A percentile compares a stretch with the other conserved stretches of the same genome.
Evolutionary conservation across 148 eudicot species (phyloP).

Genomic region (Polygonum maritimum): DNA sequence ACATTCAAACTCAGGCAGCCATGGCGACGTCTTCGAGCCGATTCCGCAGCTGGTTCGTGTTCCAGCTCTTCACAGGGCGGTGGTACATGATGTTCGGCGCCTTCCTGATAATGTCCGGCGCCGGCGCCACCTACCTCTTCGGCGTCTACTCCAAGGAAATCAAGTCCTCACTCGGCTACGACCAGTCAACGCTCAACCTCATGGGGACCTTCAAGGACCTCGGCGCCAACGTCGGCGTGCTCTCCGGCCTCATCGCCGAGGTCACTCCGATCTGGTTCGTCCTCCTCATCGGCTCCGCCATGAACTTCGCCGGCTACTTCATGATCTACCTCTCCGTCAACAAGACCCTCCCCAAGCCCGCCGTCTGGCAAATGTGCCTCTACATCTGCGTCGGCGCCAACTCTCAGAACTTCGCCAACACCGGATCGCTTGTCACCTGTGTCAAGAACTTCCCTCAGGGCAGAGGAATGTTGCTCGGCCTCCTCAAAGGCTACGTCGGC

Average conservation of each 20-base stretch:
- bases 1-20: background rate
- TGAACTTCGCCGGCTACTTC: conserved; percentile 47
- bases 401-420: conserved; percentile 32
- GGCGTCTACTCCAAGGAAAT: conserved; percentile 46
- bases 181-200: conserved; percentile 45
- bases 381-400: conserved; percentile 38
- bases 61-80: conserved; percentile 14
- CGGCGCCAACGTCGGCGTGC: conserved; percentile 44
- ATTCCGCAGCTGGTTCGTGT: background rate
- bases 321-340: conserved; percentile 43
- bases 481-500: conserved; percentile 30
- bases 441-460: conserved; percentile 32
- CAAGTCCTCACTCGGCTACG: conserved; percentile 33
- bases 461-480: conserved; percentile 24
- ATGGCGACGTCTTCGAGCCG: conserved; percentile 3
- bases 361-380: conserved; percentile 38
- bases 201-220: conserved; percentile 43
- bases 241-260: conserved; percentile 44
- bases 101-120: conserved; percentile 37
- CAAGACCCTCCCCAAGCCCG: conserved; percentile 17
- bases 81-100: conserved; percentile 53
- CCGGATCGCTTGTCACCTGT: conserved; percentile 26
- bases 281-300: conserved; percentile 25
- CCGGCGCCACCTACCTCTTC: conserved; percentile 44
- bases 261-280: conserved; percentile 39